A percentile compares a stretch with the other conserved stretches of the same genome.
Evolutionary conservation across 2,329 filamentous ascomycete genomes (phyloP).

Genomic region (Pseudogymnoascus sp.): DNA sequence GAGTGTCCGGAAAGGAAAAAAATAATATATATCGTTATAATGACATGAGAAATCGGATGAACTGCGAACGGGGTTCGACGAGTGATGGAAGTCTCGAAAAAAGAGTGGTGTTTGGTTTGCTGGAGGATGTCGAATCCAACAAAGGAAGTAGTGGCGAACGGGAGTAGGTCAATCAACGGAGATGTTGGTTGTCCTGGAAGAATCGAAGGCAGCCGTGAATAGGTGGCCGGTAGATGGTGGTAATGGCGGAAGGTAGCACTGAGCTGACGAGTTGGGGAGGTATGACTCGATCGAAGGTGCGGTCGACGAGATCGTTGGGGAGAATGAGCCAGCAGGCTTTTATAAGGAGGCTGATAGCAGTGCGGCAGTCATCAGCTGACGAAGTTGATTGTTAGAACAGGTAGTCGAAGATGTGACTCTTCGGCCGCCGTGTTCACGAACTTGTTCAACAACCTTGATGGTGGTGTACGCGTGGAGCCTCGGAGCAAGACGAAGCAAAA

Average conservation of each 20-base stretch:
- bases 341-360: conserved; percentile 23
- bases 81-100: conserved; percentile 7
- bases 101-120: conserved; percentile 10
- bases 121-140: conserved; percentile 22
- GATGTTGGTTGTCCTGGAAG: conserved; percentile 15
- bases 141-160: conserved; percentile 19
- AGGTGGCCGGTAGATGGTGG: neutral
- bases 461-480: conserved; percentile 4
- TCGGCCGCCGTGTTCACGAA: conserved; percentile 27
- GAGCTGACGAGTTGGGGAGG: neutral
- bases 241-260: neutral
- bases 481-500: neutral
- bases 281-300: conserved; percentile 15
- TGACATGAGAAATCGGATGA: conserved; percentile 26
- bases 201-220: conserved; percentile 16
- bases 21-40: conserved; percentile 27
- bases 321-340: conserved; percentile 19
- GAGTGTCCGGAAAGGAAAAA: conserved; percentile 26
- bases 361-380: conserved; percentile 34
- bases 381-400: conserved; percentile 32
- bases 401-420: conserved; percentile 42
- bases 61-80: conserved; percentile 9
- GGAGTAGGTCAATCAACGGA: conserved; percentile 19
- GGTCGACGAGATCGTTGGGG: conserved; percentile 9
- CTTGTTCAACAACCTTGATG: conserved; percentile 6